A percentile compares a stretch with the other conserved stretches of the same genome.
Evolutionary conservation across 2,329 filamentous ascomycete species (phyloP).

Genomic region (Dactylellina drechsleri): DNA sequence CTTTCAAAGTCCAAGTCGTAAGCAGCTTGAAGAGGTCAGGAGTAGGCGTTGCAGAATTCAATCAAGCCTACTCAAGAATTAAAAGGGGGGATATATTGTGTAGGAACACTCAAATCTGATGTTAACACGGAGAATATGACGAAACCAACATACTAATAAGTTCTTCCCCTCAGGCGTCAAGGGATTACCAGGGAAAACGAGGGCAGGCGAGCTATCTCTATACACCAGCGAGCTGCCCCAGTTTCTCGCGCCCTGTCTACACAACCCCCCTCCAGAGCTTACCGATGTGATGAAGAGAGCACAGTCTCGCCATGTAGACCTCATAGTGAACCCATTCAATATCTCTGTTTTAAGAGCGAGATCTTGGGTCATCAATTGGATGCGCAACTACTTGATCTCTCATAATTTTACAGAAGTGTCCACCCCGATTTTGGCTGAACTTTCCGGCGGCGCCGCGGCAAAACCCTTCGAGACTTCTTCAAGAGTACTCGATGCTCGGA

Average conservation of each 20-base stretch:
- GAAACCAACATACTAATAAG: conserved; percentile 15
- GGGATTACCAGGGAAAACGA: conserved; percentile 76
- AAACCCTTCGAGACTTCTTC: conserved; percentile 84
- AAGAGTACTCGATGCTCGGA: conserved; percentile 73
- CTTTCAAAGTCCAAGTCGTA: conserved; percentile 78
- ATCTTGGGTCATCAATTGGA: conserved; percentile 76
- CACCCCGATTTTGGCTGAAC: conserved; percentile 84
- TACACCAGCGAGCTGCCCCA: conserved; percentile 74
- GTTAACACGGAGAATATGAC: background rate
- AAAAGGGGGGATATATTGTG: conserved; percentile 82
- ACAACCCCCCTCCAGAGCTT: conserved; percentile 78
- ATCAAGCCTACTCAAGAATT: conserved; percentile 14
- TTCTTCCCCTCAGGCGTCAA: conserved; percentile 68
- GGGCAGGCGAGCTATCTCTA: conserved; percentile 79
- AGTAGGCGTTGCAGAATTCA: background rate
- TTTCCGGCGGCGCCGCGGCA: conserved; percentile 86
- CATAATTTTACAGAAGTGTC: conserved; percentile 84
- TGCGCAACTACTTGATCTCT: conserved; percentile 78
- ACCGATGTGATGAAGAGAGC: conserved; percentile 77
- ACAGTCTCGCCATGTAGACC: conserved; percentile 83
- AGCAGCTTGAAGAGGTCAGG: conserved; percentile 71
- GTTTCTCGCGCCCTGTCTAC: conserved; percentile 79
- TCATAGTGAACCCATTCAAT: conserved; percentile 77
- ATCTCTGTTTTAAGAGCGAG: conserved; percentile 78
- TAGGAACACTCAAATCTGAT: conserved; percentile 64